Percentiles rank a stretch among this genome's conserved stretches.
Evolutionary conservation across 306 rosid species (phyloP).

Genomic region (Crataegus laevigata): DNA sequence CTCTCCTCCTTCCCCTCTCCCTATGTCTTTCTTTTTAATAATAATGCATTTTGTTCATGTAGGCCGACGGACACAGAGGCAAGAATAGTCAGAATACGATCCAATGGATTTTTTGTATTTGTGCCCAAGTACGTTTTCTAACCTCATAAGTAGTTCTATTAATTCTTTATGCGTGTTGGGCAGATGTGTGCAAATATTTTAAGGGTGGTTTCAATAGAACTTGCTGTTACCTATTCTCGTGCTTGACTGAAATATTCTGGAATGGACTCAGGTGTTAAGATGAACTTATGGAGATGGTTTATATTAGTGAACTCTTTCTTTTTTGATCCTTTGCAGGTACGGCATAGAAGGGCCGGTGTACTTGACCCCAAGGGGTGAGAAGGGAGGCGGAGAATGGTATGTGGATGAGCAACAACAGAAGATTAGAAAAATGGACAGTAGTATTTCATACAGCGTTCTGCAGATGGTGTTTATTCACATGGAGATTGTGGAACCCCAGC

Average conservation of each 20-base stretch:
- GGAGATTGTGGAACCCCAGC: slow-evolving; percentile 99
- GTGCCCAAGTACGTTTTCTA: slow-evolving; percentile 75
- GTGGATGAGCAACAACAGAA: slow-evolving; percentile 82
- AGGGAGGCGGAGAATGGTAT: slow-evolving; percentile 81
- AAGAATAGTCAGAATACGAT: slow-evolving; percentile 90
- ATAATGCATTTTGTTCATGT: slow-evolving; percentile 20
- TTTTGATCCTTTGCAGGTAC: slow-evolving; percentile 32
- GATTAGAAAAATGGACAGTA: slow-evolving; percentile 83
- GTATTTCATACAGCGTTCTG: slow-evolving; percentile 56
- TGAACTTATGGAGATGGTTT: background rate
- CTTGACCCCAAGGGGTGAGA: slow-evolving; percentile 56
- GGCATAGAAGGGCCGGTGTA: slow-evolving; percentile 95
- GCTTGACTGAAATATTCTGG: background rate
- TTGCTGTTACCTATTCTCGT: background rate
- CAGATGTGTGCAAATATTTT: background rate
- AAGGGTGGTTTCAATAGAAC: background rate
- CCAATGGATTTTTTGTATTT: slow-evolving; percentile 90
- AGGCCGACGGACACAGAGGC: slow-evolving; percentile 92
- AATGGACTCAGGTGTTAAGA: background rate
- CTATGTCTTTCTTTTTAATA: slow-evolving; percentile 14
- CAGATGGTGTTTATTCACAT: slow-evolving; percentile 64
- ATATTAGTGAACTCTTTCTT: background rate
- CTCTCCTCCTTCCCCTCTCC: background rate
- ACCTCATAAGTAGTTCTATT: background rate
- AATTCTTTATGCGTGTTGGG: background rate